Base-by-base conservation (phyloP, 495 filamentous ascomycete genomes). In the Terfezia boudieri region DNA sequence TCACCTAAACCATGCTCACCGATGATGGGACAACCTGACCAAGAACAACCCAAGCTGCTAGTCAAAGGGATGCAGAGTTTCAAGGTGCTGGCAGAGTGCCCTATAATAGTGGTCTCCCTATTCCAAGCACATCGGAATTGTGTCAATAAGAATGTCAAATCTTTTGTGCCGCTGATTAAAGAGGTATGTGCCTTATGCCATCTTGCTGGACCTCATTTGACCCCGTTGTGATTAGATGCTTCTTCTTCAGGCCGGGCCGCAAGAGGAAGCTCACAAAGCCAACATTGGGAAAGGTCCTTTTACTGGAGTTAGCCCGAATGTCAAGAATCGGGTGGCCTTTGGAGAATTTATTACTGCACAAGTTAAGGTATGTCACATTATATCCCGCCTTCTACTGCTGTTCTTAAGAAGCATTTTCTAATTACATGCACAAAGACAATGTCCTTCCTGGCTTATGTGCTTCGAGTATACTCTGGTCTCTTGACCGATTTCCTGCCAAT, bases 81-180 rank as follows among this genome's bases (percentile, higher is more conserved):
- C 74, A 99, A 96, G 67, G 92, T 99, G 37, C 75, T 96, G 14
- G 84, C 89, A 0, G 92, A 99, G 66, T 96, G 88, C 58, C 92
- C 92, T 1, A 99, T 99, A 57, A 95, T 96, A 55, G 92, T 99
- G 35, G 92, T 99, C 16, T 98, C 92, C 8, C 82, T 96, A 58
- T 96, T 99, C 69, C 90, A 96, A 67, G 82, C 86, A 2, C 85
- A 99, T 59, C 77, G 88, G 51, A 69, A 64, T 22, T 82, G 79
- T 26, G 90, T 94, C 2, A 69, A 75, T 23, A 73, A 75, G 46
- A 96, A 96, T 60, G 89, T 99, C 41, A 90, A 85, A 71, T 72
- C 77, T 2, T 99, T 99, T 59, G 84, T 95, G 2, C 92, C 90
- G 8, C 70, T 88, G 23, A 96, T 99, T 61, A 96, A 95, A 68